phyloP scores from a whole-genome alignment of 73 alveolate genomes.

The Paramecium caudatum region DNA sequence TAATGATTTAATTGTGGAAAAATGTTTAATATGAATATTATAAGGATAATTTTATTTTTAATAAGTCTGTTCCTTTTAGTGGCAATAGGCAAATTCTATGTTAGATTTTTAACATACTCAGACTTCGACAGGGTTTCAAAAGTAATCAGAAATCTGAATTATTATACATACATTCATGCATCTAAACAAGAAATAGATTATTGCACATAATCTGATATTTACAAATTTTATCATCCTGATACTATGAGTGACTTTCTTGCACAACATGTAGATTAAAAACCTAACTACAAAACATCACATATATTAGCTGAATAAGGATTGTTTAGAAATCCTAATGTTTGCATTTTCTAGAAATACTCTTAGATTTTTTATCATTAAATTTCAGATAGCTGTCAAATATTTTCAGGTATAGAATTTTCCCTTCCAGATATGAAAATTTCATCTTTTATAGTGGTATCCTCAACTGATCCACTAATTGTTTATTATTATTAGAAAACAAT shows the following conservation, averaged over 20 bases:
- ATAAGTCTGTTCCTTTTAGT: background rate
- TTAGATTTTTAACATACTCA: background rate
- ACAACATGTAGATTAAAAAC: background rate
- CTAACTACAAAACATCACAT: background rate
- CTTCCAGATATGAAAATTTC: background rate
- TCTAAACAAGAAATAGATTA: constrained; percentile 44
- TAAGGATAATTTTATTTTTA: background rate
- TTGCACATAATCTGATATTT: constrained; percentile 7
- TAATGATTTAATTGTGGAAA: constrained; percentile 31
- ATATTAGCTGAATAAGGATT: background rate
- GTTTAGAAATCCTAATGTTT: background rate
- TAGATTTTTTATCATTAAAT: background rate
- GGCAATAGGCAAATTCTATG: background rate
- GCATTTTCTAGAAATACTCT: background rate
- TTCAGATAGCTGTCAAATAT: background rate
- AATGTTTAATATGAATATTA: constrained; percentile 38
- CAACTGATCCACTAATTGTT: background rate
- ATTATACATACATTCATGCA: background rate
- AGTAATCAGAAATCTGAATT: background rate
- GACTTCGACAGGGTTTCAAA: background rate
- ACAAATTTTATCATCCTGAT: constrained; percentile 65
- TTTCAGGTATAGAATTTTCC: background rate
- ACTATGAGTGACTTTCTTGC: background rate
- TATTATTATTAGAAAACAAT: background rate
- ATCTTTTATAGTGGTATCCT: background rate